phyloP scores from a whole-genome alignment of 768 basidiomycete species.

The Agrocybe chaxingu region DNA sequence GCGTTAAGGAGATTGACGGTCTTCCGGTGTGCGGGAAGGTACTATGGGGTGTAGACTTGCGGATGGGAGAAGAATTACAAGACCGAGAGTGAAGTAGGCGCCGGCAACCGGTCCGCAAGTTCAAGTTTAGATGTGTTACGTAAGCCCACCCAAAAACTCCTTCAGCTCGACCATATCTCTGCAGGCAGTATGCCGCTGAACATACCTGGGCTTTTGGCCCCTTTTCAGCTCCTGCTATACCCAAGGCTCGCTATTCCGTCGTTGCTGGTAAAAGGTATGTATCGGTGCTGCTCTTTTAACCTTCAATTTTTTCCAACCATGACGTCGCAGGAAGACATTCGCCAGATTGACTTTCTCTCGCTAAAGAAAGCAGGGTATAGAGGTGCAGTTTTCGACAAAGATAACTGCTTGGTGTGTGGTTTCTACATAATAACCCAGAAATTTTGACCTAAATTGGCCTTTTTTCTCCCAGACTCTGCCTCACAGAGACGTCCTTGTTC shows the following conservation, averaged over 20 bases:
- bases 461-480: constrained; percentile 66
- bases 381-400: constrained; percentile 95
- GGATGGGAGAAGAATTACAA: too few species aligned
- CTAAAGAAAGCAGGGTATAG: constrained; percentile 75
- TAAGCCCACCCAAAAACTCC: too few species aligned
- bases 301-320: not conserved
- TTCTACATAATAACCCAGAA: not conserved
- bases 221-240: constrained; percentile 66
- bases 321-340: constrained; percentile 70
- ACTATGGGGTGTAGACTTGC: too few species aligned
- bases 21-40: too few species aligned
- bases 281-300: not conserved
- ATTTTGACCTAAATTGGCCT: not conserved
- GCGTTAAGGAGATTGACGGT: too few species aligned
- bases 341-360: constrained; percentile 74
- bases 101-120: too few species aligned
- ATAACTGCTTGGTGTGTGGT: constrained; percentile 83
- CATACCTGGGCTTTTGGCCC: constrained; percentile 64
- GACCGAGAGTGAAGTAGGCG: too few species aligned
- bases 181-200: constrained; percentile 62
- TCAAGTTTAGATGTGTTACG: too few species aligned
- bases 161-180: too few species aligned
- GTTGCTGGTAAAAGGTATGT: constrained; percentile 62
- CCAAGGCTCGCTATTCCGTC: constrained; percentile 69
- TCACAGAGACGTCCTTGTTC: constrained; percentile 69